phyloP scores from a whole-genome alignment of 2,329 filamentous ascomycete genomes.

The Verticillium dahliae region DNA sequence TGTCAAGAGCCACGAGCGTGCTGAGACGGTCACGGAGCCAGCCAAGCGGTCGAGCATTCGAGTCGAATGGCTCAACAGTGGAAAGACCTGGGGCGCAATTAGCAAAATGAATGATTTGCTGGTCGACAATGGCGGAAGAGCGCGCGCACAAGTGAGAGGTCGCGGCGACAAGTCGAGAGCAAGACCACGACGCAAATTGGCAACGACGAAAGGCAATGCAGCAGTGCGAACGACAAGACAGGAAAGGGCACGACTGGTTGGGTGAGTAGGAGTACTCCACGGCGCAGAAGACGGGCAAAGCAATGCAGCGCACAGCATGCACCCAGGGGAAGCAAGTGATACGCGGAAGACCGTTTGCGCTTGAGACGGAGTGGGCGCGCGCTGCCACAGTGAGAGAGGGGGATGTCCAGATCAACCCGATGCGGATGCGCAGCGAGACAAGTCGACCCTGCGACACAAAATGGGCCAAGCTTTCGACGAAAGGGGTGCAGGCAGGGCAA shows the following conservation, averaged over 20 bases:
- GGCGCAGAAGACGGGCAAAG: not conserved
- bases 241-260: not conserved
- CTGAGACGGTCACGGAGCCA: too few relatives aligned
- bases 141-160: not conserved
- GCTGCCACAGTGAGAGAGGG: not conserved
- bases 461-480: too few relatives aligned
- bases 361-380: not conserved
- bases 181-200: too few relatives aligned
- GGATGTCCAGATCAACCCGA: not conserved
- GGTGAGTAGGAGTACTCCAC: too few relatives aligned
- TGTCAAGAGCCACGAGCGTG: too few relatives aligned
- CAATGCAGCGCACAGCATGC: not conserved
- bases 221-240: not conserved
- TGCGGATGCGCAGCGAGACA: too few relatives aligned
- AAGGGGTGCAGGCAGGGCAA: too few relatives aligned
- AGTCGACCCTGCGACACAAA: too few relatives aligned
- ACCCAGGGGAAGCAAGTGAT: not conserved
- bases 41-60: too few relatives aligned
- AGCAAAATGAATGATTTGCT: too few relatives aligned
- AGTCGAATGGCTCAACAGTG: too few relatives aligned
- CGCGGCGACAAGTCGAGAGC: not conserved
- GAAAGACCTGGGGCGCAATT: too few relatives aligned
- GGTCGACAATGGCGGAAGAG: not conserved
- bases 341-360: not conserved
- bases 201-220: not conserved